phyloP scores from a whole-genome alignment of 495 filamentous ascomycete species.

The Talaromyces proteolyticus region DNA sequence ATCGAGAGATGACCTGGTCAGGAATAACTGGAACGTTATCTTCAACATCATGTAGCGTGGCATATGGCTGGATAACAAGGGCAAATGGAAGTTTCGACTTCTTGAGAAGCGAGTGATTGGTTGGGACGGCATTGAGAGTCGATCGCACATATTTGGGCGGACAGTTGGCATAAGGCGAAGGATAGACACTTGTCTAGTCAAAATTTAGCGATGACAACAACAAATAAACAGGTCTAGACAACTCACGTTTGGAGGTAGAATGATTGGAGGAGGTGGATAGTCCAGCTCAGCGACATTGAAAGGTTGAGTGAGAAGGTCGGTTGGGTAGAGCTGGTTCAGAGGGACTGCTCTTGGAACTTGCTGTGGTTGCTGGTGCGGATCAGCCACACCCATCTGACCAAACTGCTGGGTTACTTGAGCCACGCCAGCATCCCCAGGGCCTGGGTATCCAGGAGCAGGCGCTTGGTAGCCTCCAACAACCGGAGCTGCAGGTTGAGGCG shows the following conservation, averaged over 20 bases:
- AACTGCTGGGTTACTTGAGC: constrained; percentile 77
- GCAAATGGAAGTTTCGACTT: constrained; percentile 95
- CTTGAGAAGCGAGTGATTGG: constrained; percentile 85
- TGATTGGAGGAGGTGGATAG: constrained; percentile 84
- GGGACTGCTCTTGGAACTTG: constrained; percentile 48
- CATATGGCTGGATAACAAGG: constrained; percentile 93
- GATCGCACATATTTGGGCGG: constrained; percentile 92
- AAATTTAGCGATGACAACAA: constrained; percentile 17
- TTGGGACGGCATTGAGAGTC: constrained; percentile 88
- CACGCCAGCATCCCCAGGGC: constrained; percentile 50
- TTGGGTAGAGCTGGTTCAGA: constrained; percentile 86
- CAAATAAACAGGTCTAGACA: neutral
- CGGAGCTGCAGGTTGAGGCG: constrained; percentile 16
- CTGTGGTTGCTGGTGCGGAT: constrained; percentile 48
- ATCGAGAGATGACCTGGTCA: constrained; percentile 95
- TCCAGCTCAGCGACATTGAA: constrained; percentile 93
- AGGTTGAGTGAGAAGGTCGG: constrained; percentile 84
- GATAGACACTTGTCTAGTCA: constrained; percentile 80
- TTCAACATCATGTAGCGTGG: constrained; percentile 84
- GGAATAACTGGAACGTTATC: constrained; percentile 87
- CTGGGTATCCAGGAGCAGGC: constrained; percentile 59
- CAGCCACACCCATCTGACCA: constrained; percentile 70
- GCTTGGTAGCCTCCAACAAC: constrained; percentile 57
- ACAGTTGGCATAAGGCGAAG: constrained; percentile 89
- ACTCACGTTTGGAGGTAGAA: constrained; percentile 87